Evolutionary conservation across 208 protist species (phyloP), one percentile per base, ranked within the genome.

Genomic region (Trypanosoma mega): DNA sequence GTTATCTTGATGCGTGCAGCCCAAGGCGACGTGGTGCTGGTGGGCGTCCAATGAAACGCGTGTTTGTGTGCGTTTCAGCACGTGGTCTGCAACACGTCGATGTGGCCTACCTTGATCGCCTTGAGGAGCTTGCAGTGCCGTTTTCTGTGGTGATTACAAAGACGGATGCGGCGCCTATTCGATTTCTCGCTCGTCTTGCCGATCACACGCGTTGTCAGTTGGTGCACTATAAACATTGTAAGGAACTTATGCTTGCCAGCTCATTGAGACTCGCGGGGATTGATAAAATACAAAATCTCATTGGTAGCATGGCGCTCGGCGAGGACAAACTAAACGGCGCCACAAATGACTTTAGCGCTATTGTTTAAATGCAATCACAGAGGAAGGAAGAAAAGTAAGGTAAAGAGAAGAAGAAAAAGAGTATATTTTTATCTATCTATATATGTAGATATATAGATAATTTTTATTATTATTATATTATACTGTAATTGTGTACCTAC

Each of bases 141-240:
- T 96, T 96, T 39, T 67, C 80, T 21, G 85, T 96, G 3, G 78
- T 96, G 26, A 31, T 96, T 20, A 92, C 86, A n/a, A 96, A 96
- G 45, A 96, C 86, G 2, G 90, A 96, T 50, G 76, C 76, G 18
- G 85, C 82, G 0, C 86, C 83, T 6, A 89, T 96, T 57, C 82
- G 82, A 23, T 85, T 86, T n/a, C 80, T 96, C 1, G 86, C 87
- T 0, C 84, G 90, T 0, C 63, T 96, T 24, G 75, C 78, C 0
- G 90, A 93, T 61, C 78, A 90, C 82, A 93, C 85, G 8, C 85
- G 90, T 45, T 85, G 74, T 33, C 73, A 80, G 61, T 78, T 96
- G 7, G 74, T 93, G 18, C 72, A 81, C 50, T 96, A 90, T 71
- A 77, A 63, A 37, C 74, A 92, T 24, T 96, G 90, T 67, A 86